phyloP scores from a whole-genome alignment of 2,329 filamentous ascomycete genomes.

The Exophiala alcalophila region DNA sequence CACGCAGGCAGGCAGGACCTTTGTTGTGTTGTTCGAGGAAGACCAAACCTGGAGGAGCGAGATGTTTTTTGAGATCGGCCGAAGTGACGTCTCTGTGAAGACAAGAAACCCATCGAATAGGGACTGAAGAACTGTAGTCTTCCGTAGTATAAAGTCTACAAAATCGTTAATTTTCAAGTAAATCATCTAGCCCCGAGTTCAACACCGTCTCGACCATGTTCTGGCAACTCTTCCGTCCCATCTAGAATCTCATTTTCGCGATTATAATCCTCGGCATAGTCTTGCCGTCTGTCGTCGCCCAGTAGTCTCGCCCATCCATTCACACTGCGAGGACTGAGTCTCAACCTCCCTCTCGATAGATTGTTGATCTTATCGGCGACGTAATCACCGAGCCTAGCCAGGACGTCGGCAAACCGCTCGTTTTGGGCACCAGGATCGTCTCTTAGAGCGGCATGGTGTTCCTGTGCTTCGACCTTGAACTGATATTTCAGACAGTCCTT shows the following conservation, averaged over 20 bases:
- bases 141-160: no score
- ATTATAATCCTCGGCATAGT: conserved; percentile 30
- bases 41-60: no score
- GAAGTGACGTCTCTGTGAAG: no score
- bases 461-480: conserved; percentile 88
- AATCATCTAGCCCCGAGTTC: conserved; percentile 25
- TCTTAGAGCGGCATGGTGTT: conserved; percentile 56
- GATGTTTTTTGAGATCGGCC: no score
- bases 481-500: conserved; percentile 98
- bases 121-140: conserved; percentile 1
- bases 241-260: conserved; percentile 32
- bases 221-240: conserved; percentile 29
- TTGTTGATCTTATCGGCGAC: conserved; percentile 55
- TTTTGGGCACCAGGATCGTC: conserved; percentile 55
- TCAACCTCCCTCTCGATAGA: conserved; percentile 57
- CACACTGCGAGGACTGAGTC: conserved; percentile 37
- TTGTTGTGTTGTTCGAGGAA: no score
- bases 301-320: conserved; percentile 25
- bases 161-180: no score
- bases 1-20: no score
- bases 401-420: conserved; percentile 62
- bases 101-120: no score
- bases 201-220: conserved; percentile 22
- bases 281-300: conserved; percentile 15
- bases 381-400: conserved; percentile 57